Base-by-base conservation (phyloP, 1,284 basidiomycete genomes). In the Psilocybe mexicana region DNA sequence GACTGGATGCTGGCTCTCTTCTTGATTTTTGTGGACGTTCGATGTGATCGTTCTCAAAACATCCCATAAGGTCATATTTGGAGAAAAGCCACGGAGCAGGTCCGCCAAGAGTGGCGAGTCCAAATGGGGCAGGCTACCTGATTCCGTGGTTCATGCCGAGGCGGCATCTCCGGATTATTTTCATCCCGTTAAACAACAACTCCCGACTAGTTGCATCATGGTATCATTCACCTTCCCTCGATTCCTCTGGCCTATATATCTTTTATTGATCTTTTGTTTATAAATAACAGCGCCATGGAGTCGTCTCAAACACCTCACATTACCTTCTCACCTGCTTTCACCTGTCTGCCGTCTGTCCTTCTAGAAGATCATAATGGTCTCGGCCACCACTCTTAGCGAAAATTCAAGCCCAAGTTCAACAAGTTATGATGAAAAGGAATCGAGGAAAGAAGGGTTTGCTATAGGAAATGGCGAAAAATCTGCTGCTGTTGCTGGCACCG, bases 401-500 rank as follows among this genome's bases (percentile, higher is more conserved):
- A 12, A 40, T 40, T 46, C 44, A 28, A 46, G 14, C 26, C 26
- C 12, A 26, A 33, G 30, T 18, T 18, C 18, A 18, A 18, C 1
- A 33, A 33, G 30, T 33, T 6, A 0, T 33, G 30, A 33, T 8
- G 44, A 28, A 26, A 28, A 5, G 25, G 43, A 12, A n/a, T 10
- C 43, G 4, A 33, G 30, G 30, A 33, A 4, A 33, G 18, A 26
- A 4, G 18, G n/a, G 18, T 7, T 23, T 10, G 7, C 43, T 10
- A 26, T 28, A 6, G 24, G 55, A 7, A 55, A 54, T 40, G 57
- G 51, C 26, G 61, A 63, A 26, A 52, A 54, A 40, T 64, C 63
- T 36, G 38, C 59, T 28, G 61, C 65, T 6, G 38, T 57, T 28
- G 61, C 65, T 6, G 59, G 61, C 18, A 66, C 63, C 10, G 28